Evolutionary conservation across 2,329 filamentous ascomycete genomes (phyloP).

Genomic region (Clonostachys sp.): DNA sequence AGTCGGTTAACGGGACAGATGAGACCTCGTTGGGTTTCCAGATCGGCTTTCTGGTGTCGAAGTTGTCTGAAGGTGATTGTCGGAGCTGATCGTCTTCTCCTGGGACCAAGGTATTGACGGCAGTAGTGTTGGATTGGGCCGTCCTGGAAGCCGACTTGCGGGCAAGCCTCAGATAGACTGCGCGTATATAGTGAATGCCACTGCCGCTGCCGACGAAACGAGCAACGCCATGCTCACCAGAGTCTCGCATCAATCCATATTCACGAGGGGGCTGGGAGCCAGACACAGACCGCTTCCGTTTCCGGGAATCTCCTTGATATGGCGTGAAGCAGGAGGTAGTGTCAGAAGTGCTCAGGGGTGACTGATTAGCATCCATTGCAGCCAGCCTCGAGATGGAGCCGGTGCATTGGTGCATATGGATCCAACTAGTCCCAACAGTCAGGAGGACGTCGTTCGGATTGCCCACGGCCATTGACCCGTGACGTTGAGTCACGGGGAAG

Average conservation of each 20-base stretch:
- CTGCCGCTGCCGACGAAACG: slow-evolving; percentile 54
- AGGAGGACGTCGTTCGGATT: no score
- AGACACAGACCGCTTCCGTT: slow-evolving; percentile 19
- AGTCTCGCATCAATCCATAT: slow-evolving; percentile 42
- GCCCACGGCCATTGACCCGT: no score
- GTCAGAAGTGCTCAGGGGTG: slow-evolving; percentile 18
- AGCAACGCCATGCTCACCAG: slow-evolving; percentile 36
- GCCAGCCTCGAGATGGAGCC: background rate
- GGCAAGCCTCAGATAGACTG: slow-evolving; percentile 45
- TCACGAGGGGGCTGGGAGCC: slow-evolving; percentile 18
- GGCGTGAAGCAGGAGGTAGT: slow-evolving; percentile 6
- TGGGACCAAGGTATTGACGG: slow-evolving; percentile 28
- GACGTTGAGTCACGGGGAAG: no score
- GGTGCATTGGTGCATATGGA: no score
- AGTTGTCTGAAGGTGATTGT: slow-evolving; percentile 16
- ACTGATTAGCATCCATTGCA: slow-evolving; percentile 18
- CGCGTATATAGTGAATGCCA: slow-evolving; percentile 54
- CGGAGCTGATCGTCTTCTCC: slow-evolving; percentile 50
- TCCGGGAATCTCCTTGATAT: slow-evolving; percentile 14
- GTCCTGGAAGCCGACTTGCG: slow-evolving; percentile 10
- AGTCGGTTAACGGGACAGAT: background rate
- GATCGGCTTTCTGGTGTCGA: slow-evolving; percentile 7
- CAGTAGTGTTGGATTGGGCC: background rate
- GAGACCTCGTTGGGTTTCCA: slow-evolving; percentile 29
- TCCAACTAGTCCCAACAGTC: no score